These are phyloP conservation scores for Nelumbo lutea DNA, from an alignment of 164 flowering plant genomes.

Conservation along the genomic window DNA sequence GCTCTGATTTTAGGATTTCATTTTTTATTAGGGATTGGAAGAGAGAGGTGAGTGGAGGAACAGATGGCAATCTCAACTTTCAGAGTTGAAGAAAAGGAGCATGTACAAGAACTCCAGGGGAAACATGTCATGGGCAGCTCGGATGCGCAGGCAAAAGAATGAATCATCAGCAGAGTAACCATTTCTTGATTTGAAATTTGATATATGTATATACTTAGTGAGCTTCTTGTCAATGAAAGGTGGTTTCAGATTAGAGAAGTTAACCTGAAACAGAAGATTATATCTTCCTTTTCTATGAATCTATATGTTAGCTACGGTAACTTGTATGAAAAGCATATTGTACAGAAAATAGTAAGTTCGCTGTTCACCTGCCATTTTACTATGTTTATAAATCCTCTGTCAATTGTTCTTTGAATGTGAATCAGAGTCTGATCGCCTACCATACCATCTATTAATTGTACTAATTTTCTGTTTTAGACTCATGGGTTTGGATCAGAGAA, in stretches of 20 bases:
- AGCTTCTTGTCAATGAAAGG: no score
- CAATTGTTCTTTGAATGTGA: not conserved
- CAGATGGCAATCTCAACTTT: conserved; percentile 68
- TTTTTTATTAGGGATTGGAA: conserved; percentile 42
- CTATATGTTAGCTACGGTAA: not conserved
- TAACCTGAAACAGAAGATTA: not conserved
- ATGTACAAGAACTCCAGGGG: conserved; percentile 34
- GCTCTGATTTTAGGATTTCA: not conserved
- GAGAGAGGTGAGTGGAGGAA: conserved; percentile 49
- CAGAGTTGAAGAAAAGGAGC: conserved; percentile 73
- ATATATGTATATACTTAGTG: conserved; percentile 5
- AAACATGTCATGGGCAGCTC: conserved; percentile 84
- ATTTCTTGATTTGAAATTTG: not conserved
- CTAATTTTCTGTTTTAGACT: no score
- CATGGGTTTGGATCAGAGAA: no score
- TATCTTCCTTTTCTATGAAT: not conserved
- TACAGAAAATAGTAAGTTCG: not conserved
- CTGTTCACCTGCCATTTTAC: not conserved
- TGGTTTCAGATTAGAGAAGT: not conserved
- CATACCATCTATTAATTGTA: no score
- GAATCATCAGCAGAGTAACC: conserved; percentile 25
- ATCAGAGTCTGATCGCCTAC: not conserved
- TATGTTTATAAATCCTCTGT: not conserved
- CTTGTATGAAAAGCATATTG: not conserved
- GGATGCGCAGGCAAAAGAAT: conserved; percentile 61